Percentiles rank a stretch among this genome's conserved stretches.
Conservation (phyloP, 495 filamentous ascomycete genomes). For the Penicillium crystallinum region DNA sequence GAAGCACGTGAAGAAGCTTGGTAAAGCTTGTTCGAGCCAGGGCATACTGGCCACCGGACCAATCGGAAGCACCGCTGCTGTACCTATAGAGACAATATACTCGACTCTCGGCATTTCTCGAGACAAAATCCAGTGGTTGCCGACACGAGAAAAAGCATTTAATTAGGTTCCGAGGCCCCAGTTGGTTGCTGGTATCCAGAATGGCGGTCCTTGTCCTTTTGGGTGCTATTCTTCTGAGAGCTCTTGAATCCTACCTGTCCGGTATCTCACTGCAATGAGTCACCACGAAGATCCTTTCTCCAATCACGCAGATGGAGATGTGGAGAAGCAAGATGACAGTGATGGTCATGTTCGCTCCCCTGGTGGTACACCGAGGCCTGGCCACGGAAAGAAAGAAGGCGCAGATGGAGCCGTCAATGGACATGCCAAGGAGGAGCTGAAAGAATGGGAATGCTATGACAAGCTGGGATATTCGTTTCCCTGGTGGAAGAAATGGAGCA, state of each 20-base stretch:
- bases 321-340: slow-evolving; percentile 22
- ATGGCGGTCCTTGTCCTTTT: slow-evolving; percentile 4
- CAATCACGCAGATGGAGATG: slow-evolving; percentile 6
- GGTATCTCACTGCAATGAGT: slow-evolving; percentile 8
- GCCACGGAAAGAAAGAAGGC: slow-evolving; percentile 10
- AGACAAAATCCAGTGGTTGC: not conserved
- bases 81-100: slow-evolving; percentile 1
- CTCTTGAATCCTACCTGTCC: not conserved
- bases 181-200: not conserved
- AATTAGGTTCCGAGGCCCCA: not conserved
- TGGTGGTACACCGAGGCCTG: slow-evolving; percentile 6
- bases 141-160: not conserved
- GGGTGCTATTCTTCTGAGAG: not conserved
- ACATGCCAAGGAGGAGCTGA: slow-evolving; percentile 49
- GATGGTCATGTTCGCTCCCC: slow-evolving; percentile 11
- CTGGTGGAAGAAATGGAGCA: slow-evolving; percentile 67
- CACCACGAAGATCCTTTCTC: not conserved
- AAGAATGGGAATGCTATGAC: slow-evolving; percentile 55
- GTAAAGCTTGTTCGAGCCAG: slow-evolving; percentile 6
- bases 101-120: not conserved
- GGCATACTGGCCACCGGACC: slow-evolving; percentile 2
- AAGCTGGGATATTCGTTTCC: slow-evolving; percentile 63
- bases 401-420: slow-evolving; percentile 16
- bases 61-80: slow-evolving; percentile 15
- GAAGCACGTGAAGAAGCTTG: slow-evolving; percentile 7